Evolutionary conservation across 306 rosid species (phyloP).

Genomic region (Casuarina equisetifolia): DNA sequence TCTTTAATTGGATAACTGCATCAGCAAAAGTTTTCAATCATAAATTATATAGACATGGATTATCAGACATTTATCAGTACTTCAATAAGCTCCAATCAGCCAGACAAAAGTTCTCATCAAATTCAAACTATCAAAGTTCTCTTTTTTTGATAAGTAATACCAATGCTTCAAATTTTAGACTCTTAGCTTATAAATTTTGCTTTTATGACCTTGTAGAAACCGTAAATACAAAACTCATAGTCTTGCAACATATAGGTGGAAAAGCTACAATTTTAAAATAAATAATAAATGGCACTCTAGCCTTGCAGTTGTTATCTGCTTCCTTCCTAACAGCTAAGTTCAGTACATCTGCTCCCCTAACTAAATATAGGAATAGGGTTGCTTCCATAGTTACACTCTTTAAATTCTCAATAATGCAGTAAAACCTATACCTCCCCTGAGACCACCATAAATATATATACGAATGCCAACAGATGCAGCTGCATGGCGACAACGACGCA

Average conservation of each 20-base stretch:
- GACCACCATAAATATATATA: constrained; percentile 88
- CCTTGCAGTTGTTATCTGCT: constrained; percentile 13
- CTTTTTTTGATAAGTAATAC: not conserved
- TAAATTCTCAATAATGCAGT: constrained; percentile 17
- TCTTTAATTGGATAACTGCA: no score
- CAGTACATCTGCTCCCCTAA: constrained; percentile 13
- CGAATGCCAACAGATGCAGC: constrained; percentile 89
- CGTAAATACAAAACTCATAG: not conserved
- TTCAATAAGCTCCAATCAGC: no score
- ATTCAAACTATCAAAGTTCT: not conserved
- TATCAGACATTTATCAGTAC: no score
- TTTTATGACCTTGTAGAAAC: not conserved
- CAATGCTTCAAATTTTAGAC: not conserved
- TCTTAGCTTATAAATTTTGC: not conserved
- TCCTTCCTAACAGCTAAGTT: constrained; percentile 18
- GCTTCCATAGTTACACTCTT: constrained; percentile 18
- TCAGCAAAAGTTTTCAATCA: no score
- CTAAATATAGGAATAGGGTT: constrained; percentile 9
- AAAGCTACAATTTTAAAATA: constrained; percentile 6
- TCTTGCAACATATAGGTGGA: constrained; percentile 2
- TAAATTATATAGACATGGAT: no score
- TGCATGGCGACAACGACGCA: constrained; percentile 99
- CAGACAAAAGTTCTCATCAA: no score
- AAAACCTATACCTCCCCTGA: constrained; percentile 73
- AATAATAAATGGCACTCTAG: constrained; percentile 14